These are phyloP conservation scores for Rhizoctonia solani DNA, from an alignment of 1,284 basidiomycete genomes.

Conservation along the genomic window DNA sequence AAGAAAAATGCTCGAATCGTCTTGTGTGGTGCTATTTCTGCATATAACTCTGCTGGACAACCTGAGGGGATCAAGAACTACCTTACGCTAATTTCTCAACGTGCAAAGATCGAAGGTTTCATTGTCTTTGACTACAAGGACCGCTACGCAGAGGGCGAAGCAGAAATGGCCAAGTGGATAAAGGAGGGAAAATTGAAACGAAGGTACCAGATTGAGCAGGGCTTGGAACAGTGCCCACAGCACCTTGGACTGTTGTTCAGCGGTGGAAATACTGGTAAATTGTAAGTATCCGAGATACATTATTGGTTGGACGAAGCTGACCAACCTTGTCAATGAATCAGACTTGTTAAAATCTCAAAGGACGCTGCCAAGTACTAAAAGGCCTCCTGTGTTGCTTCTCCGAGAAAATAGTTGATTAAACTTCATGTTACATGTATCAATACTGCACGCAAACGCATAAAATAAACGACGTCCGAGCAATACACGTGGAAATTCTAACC, in stretches of 20 bases:
- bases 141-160: conserved; percentile 58
- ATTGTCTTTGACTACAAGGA: conserved; percentile 64
- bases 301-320: background rate
- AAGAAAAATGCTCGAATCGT: conserved; percentile 53
- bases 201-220: conserved; percentile 78
- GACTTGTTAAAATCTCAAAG: conserved; percentile 27
- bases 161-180: conserved; percentile 60
- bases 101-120: conserved; percentile 53
- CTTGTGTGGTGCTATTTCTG: conserved; percentile 53
- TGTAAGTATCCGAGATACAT: conserved; percentile 55
- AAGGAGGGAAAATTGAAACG: conserved; percentile 76
- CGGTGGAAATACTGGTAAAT: conserved; percentile 83
- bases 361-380: conserved; percentile 31
- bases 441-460: conserved; percentile 1
- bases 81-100: conserved; percentile 50
- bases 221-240: conserved; percentile 70
- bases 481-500: background rate
- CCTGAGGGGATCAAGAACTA: conserved; percentile 36
- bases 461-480: conserved; percentile 6
- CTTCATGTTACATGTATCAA: conserved; percentile 27
- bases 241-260: conserved; percentile 72
- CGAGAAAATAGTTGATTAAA: background rate
- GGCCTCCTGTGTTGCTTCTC: background rate
- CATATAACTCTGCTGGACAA: conserved; percentile 32
- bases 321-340: background rate